Conservation (phyloP, 2,329 filamentous ascomycete species). For the Venturia effusa region DNA sequence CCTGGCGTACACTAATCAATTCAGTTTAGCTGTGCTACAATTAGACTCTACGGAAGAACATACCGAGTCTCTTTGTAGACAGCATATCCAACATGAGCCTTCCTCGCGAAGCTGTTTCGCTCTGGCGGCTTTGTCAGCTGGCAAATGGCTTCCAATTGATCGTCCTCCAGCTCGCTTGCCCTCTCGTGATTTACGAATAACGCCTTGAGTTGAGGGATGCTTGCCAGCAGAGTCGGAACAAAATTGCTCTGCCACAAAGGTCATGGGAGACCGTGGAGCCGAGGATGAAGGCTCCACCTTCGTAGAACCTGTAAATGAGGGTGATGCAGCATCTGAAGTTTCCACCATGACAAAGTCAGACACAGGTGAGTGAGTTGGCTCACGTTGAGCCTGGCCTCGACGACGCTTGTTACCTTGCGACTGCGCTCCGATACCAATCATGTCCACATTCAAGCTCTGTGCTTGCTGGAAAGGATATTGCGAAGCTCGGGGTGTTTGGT, state of each 20-base stretch:
- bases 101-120: conserved; percentile 35
- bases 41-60: conserved; percentile 12
- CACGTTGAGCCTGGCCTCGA: conserved; percentile 1
- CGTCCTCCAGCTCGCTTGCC: conserved; percentile 25
- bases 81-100: conserved; percentile 38
- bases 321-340: not conserved
- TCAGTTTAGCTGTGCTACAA: conserved; percentile 7
- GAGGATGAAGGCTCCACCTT: not conserved
- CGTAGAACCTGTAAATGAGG: not conserved
- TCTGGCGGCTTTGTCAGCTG: conserved; percentile 27
- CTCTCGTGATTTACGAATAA: conserved; percentile 14
- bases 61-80: conserved; percentile 36
- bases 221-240: not conserved
- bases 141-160: conserved; percentile 27
- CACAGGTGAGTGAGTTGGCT: not conserved
- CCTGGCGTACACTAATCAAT: conserved; percentile 26
- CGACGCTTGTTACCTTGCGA: conserved; percentile 1
- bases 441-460: not conserved
- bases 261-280: not conserved
- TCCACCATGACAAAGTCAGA: conserved; percentile 7
- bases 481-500: not conserved
- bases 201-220: not conserved
- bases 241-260: not conserved
- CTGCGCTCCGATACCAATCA: not conserved
- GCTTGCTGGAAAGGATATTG: not conserved